A percentile compares a stretch with the other conserved stretches of the same genome.
phyloP scores from a whole-genome alignment of 2,329 filamentous ascomycete species.

The Sclerotinia glacialis region DNA sequence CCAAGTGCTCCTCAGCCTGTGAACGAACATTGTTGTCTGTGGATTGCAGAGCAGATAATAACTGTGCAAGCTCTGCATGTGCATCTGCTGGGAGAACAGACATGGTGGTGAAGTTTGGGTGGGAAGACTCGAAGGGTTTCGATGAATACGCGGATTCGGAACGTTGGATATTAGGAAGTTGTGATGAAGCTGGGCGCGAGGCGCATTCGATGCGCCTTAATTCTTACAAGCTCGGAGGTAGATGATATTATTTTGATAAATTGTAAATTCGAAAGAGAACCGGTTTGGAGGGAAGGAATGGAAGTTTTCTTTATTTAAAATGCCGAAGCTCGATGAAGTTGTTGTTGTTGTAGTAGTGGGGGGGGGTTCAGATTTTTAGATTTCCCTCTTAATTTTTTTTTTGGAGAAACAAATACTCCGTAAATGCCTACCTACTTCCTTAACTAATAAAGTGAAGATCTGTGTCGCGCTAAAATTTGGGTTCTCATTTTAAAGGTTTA shows the following conservation, averaged over 20 bases:
- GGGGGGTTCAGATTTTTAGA: background rate
- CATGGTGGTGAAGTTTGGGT: slow-evolving; percentile 50
- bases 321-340: slow-evolving; percentile 5
- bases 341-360: slow-evolving; percentile 11
- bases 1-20: slow-evolving; percentile 85
- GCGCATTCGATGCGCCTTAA: slow-evolving; percentile 21
- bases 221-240: background rate
- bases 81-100: slow-evolving; percentile 83
- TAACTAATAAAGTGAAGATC: background rate
- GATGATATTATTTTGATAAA: slow-evolving; percentile 1
- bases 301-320: slow-evolving; percentile 3
- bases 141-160: slow-evolving; percentile 15
- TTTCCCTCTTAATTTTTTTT: slow-evolving; percentile 2
- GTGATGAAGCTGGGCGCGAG: background rate
- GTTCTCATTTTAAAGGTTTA: background rate
- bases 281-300: background rate
- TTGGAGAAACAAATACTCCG: background rate
- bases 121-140: background rate
- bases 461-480: slow-evolving; percentile 1
- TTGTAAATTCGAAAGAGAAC: background rate
- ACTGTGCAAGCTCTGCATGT: slow-evolving; percentile 77
- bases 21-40: slow-evolving; percentile 82
- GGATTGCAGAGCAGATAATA: slow-evolving; percentile 84
- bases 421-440: background rate
- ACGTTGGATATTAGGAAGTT: slow-evolving; percentile 12